Percentiles rank a stretch among this genome's conserved stretches.
Evolutionary conservation across 208 protist genomes (phyloP).

Genomic region (Porcisia deanei): DNA sequence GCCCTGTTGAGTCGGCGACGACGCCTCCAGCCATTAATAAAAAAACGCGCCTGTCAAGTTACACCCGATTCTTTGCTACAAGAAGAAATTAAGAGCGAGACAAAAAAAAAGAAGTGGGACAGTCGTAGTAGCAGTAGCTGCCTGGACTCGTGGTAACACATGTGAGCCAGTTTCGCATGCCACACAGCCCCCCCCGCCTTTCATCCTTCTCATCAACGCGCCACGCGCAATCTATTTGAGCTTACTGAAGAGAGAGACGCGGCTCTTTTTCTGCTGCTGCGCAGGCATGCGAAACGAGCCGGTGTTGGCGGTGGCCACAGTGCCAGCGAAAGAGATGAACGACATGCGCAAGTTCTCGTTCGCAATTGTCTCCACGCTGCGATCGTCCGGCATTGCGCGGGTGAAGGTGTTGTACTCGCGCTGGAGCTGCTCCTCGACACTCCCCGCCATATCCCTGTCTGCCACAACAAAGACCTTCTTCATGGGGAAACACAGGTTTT

Average conservation of each 20-base stretch:
- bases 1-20: no score
- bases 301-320: conserved; percentile 53
- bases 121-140: background rate
- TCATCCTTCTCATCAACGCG: background rate
- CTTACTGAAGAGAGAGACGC: conserved; percentile 23
- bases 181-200: background rate
- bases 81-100: background rate
- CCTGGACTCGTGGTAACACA: background rate
- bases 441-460: conserved; percentile 35
- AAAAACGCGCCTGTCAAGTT: no score
- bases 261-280: conserved; percentile 44
- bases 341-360: conserved; percentile 88
- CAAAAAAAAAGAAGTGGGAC: background rate
- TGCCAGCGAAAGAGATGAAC: conserved; percentile 68
- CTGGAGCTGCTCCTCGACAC: conserved; percentile 48
- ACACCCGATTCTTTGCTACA: background rate
- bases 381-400: conserved; percentile 42
- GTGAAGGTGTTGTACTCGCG: conserved; percentile 76
- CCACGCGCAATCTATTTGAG: conserved; percentile 3
- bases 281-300: conserved; percentile 55
- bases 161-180: background rate
- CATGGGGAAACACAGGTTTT: conserved; percentile 84
- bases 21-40: no score
- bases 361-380: conserved; percentile 64
- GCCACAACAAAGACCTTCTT: conserved; percentile 31